Conservation (phyloP, 306 rosid species). For the Alnus glutinosa region DNA sequence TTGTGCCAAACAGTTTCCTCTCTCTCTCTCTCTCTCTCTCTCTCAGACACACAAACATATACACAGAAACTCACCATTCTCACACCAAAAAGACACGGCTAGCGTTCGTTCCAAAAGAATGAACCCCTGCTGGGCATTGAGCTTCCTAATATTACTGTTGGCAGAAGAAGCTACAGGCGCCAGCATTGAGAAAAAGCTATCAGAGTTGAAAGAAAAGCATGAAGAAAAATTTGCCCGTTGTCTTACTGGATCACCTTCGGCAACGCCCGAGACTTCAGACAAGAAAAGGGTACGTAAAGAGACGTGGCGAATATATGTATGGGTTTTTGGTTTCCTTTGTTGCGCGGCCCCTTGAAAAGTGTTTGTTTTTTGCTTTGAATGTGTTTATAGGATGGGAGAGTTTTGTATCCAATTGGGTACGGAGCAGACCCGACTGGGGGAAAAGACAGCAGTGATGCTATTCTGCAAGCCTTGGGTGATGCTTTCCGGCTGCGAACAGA, state of each 20-base stretch:
- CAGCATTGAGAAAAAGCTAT: conserved; percentile 19
- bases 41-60: background rate
- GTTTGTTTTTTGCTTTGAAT: background rate
- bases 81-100: background rate
- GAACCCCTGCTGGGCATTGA: conserved; percentile 12
- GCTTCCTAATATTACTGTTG: conserved; percentile 20
- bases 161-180: conserved; percentile 24
- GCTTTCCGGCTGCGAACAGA: conserved; percentile 42
- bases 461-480: conserved; percentile 43
- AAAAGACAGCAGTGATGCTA: conserved; percentile 52
- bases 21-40: background rate
- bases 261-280: conserved; percentile 34
- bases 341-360: background rate
- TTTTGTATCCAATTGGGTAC: conserved; percentile 47
- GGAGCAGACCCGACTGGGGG: conserved; percentile 70
- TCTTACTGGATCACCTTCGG: conserved; percentile 5
- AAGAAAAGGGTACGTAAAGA: conserved; percentile 29
- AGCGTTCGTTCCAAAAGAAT: background rate
- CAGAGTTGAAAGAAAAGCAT: conserved; percentile 26
- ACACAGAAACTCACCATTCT: background rate
- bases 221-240: conserved; percentile 2
- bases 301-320: no score
- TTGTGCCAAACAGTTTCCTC: background rate
- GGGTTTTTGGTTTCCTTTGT: no score
- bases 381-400: conserved; percentile 41